Evolutionary conservation across 768 basidiomycete species (phyloP), one percentile per base, ranked within the genome.

Genomic region (Lactarius akahatsu): DNA sequence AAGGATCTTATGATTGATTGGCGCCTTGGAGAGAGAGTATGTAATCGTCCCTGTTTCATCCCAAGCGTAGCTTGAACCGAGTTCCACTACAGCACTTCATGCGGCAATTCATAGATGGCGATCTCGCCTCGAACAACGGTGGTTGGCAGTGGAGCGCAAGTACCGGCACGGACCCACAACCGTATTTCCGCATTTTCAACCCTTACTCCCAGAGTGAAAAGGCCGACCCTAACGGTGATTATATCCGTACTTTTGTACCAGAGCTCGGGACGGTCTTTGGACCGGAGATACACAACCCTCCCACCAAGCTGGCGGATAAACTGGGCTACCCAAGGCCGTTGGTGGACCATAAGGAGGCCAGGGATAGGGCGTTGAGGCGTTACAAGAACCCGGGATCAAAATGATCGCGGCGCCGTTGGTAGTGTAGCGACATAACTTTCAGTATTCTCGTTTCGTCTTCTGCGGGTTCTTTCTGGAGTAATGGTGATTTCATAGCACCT

Each of bases 1-100:
- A 91, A 92, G 76, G 87, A 94, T 72, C 78, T 97, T 60, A 90
- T 97, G 89, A 80, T 96, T 63, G 94, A 97, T 75, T 97, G 96
- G 96, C 83, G 88, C 68, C 80, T 91, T 26, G 94, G 91, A 7
- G 90, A 92, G 76, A 81, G 82, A 77, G 91, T 89, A 62, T 62
- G 81, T 70, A 4, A 45, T 20, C 58, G 58, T 20, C n/a, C 66
- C 2, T 69, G 8, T 52, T 18, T 38, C 70, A 59, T 75, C 23
- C 28, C 38, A 45, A 28, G 3, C 23, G 4, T 45, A 10, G 26
- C 59, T 20, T 6, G 66, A 43, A 65, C 26, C 3, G 40, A 18
- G 43, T 23, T 30, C 9, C 47, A 36, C 7, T 32, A 40, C 65
- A 94, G 86, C 88, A 92, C 73, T 97, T 96, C 74, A 96, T 95